phyloP scores from a whole-genome alignment of 306 rosid species.

The Pyrus pyrifolia region DNA sequence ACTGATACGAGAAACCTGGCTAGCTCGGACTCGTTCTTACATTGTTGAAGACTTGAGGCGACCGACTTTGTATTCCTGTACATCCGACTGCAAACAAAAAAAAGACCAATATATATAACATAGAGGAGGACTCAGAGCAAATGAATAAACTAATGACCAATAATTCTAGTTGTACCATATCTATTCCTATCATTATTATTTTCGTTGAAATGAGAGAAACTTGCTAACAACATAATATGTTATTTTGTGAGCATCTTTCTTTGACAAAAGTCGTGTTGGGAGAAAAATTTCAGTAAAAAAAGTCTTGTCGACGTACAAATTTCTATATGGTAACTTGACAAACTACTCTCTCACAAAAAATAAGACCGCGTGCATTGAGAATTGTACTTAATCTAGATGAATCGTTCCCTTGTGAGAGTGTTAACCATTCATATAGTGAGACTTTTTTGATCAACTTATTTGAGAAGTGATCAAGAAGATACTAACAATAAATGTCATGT shows the following conservation, averaged over 20 bases:
- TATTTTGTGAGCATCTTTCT: too few relatives aligned
- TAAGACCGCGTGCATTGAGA: background rate
- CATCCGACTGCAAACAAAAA: background rate
- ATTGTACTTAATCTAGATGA: background rate
- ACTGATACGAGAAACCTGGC: background rate
- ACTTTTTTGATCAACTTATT: background rate
- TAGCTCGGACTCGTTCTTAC: slow-evolving; percentile 5
- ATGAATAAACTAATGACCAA: background rate
- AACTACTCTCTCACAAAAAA: background rate
- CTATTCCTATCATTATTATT: too few relatives aligned
- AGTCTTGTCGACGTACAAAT: too few relatives aligned
- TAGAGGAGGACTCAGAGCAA: background rate
- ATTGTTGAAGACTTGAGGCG: background rate
- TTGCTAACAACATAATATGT: too few relatives aligned
- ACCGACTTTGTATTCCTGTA: background rate
- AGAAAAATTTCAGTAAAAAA: too few relatives aligned
- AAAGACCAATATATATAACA: background rate
- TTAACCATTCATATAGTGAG: background rate
- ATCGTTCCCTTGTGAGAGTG: background rate
- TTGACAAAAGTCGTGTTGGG: too few relatives aligned
- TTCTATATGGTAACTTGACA: background rate
- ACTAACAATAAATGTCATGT: too few relatives aligned
- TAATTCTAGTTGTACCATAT: too few relatives aligned
- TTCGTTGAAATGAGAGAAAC: too few relatives aligned
- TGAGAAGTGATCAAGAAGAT: too few relatives aligned